Base-by-base conservation (phyloP, 495 filamentous ascomycete species). In the Annulohypoxylon stygium region DNA sequence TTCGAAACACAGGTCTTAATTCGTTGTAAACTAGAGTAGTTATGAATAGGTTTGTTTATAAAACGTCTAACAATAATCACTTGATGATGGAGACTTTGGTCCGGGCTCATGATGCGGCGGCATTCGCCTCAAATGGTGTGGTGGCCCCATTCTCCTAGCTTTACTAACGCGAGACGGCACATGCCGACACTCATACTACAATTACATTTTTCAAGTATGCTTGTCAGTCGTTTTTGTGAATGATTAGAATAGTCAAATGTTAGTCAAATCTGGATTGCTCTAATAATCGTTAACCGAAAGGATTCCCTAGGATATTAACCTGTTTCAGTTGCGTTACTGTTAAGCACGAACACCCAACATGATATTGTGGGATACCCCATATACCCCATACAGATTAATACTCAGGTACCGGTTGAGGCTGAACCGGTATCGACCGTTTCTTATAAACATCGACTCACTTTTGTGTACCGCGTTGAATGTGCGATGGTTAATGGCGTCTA, bases 71-170 rank as follows among this genome's bases (percentile, higher is more conserved):
- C 4, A 54, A 26, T 14, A 33, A 30, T 54, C 11, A 54, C 25
- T 54, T 54, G 23, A 54, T 53, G 23, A 25, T 26, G 23, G 25
- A 8, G 23, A 33, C 5, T 30, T 23, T 11, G 10, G 3, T 54
- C 48, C 9, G 16, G 45, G 7, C 48, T 55, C 25, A 55, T 37
- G n/a, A 57, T 57, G 53, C 33, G 33, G 53, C 33, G 33, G 30
- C 3, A 11, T 57, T 57, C 53, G 53, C 53, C 33, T 37, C 30
- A 20, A 57, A 57, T 37, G 30, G 33, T 37, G 33, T 57, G 53
- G 33, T 57, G 53, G 20, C 11, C 33, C 53, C 53, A 57, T 37
- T 57, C 33, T 57, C 33, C 20, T 57, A 37, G 12, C 4, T n/a
- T 37, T 36, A 18, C n/a, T n/a, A 57, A 57, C 30, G 33, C 25